phyloP scores from a whole-genome alignment of 2,329 filamentous ascomycete species.

The Chaetomium sp. region DNA sequence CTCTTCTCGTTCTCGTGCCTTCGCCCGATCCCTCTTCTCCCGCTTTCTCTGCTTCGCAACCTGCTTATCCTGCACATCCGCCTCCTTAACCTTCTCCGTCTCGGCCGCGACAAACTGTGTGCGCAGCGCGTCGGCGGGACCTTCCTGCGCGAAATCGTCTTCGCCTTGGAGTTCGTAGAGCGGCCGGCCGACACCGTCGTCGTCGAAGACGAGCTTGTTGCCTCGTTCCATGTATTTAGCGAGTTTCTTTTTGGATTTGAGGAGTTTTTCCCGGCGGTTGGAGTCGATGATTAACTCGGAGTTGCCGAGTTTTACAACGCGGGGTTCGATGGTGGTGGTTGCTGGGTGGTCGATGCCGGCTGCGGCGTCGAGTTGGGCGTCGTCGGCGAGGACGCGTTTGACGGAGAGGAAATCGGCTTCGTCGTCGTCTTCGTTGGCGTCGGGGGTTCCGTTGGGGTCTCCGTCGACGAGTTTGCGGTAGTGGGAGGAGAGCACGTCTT shows the following conservation, averaged over 20 bases:
- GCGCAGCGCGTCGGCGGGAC: constrained; percentile 69
- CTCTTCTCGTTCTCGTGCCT: constrained; percentile 52
- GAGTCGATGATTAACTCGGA: constrained; percentile 81
- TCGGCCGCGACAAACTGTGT: constrained; percentile 73
- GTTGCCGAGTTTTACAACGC: constrained; percentile 60
- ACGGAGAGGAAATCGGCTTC: constrained; percentile 72
- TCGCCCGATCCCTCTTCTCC: constrained; percentile 69
- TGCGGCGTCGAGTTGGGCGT: constrained; percentile 49
- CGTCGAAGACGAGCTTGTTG: constrained; percentile 83
- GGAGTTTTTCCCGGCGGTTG: constrained; percentile 90
- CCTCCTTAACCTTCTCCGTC: constrained; percentile 60
- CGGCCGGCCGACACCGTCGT: constrained; percentile 78
- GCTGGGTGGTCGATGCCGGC: constrained; percentile 37
- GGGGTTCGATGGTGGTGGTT: constrained; percentile 35
- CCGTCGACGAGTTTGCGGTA: constrained; percentile 75
- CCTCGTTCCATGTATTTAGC: constrained; percentile 84
- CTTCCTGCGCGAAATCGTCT: constrained; percentile 67
- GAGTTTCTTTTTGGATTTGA: constrained; percentile 90
- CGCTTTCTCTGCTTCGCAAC: constrained; percentile 69
- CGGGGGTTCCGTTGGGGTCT: constrained; percentile 35
- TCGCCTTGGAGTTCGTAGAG: constrained; percentile 86
- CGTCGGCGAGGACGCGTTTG: constrained; percentile 76
- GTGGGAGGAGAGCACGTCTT: constrained; percentile 90
- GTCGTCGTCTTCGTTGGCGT: constrained; percentile 57
- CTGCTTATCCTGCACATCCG: constrained; percentile 78